Evolutionary conservation across 192 early-diverging fungal species (phyloP), one percentile per base, ranked within the genome.

Genomic region (Obelidium mucronatum): DNA sequence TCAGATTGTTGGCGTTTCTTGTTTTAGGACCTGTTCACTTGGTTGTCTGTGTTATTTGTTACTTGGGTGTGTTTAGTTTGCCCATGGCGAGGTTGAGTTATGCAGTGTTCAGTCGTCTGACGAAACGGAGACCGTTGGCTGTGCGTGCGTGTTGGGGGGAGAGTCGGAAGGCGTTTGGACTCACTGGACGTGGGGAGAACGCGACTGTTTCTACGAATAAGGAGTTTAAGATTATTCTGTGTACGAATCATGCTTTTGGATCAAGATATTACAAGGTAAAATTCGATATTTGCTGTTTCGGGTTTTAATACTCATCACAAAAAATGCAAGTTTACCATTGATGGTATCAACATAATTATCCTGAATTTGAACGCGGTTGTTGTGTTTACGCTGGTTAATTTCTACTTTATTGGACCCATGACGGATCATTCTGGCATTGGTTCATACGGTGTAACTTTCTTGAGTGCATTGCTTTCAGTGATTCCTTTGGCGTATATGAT

Each of bases 291-390:
- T 24, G 31, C 8, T 59, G 19, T 52, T 13, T 13, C n/a, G n/a
- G n/a, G n/a, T n/a, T n/a, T n/a, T n/a, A n/a, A 15, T 19, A 1
- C 1, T 39, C 15, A 40, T 0, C 4, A n/a, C n/a, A n/a, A n/a
- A n/a, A n/a, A n/a, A n/a, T n/a, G n/a, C n/a, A 37, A 76, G 83
- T 97, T 95, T 83, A 97, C 96, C 1, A 89, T 94, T 26, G 95
- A 96, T 40, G 97, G 97, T 33, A 92, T 97, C 86, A 99, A 98
- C 86, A 95, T 99, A 70, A 91, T 97, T 66, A 92, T 99, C 79
- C 93, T 98, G 85, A 96, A 99, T 81, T 80, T 96, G 80, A 84
- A 97, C 42, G 88, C 91, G 0, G 69, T 98, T 1, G 92, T 94
- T 1, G 80, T 93, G 31, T 96, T 98, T 78, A 91, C 92, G 4